phyloP scores from a whole-genome alignment of 176 grass and related monocot species.

The Secale cereale region DNA sequence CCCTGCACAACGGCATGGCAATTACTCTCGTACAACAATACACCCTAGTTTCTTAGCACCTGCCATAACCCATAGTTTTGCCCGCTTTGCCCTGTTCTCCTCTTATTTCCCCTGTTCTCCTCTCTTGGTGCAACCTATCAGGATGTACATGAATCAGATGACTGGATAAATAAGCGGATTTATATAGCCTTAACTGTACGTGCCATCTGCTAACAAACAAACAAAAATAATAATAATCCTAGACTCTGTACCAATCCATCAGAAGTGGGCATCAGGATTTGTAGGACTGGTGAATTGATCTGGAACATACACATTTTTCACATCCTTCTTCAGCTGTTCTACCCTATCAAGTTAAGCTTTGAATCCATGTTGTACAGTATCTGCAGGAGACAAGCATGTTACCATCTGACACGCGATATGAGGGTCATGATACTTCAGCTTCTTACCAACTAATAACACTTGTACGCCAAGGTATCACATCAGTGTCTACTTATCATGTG shows the following conservation, averaged over 20 bases:
- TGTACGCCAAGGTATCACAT: conserved; percentile 71
- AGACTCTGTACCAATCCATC: conserved; percentile 51
- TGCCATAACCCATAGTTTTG: too few species aligned
- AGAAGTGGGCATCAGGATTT: conserved; percentile 78
- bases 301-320: not conserved
- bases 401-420: not conserved
- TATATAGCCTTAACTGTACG: not conserved
- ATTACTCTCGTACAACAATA: too few species aligned
- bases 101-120: conserved; percentile 68
- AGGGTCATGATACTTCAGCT: not conserved
- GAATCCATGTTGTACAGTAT: conserved; percentile 61
- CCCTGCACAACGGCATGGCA: too few species aligned
- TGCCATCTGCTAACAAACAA: not conserved
- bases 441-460: conserved; percentile 69
- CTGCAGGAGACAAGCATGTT: conserved; percentile 32
- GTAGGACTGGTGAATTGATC: conserved; percentile 68
- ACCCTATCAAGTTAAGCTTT: conserved; percentile 53
- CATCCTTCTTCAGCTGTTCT: conserved; percentile 57
- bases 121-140: conserved; percentile 60
- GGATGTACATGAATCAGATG: conserved; percentile 12
- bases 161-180: not conserved
- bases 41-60: too few species aligned
- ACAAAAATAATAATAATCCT: not conserved
- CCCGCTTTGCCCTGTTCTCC: too few species aligned
- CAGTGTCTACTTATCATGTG: conserved; percentile 63